Conservation (phyloP, 257 asterid genomes). For the Solanum medicagineum region DNA sequence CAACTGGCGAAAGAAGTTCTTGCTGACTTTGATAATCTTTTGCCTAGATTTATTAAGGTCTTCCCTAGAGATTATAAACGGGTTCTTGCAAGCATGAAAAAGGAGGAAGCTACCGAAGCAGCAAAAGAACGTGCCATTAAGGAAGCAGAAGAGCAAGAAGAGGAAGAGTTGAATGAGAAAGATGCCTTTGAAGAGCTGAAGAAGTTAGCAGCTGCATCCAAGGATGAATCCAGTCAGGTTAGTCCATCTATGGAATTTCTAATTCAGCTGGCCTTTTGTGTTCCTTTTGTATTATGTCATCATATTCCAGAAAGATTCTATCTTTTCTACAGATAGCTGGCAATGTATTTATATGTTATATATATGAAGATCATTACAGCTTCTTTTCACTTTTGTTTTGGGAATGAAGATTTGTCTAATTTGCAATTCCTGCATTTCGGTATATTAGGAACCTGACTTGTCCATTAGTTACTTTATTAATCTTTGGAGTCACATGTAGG, state of each 20-base stretch:
- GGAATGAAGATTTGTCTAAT: not conserved
- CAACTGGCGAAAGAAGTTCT: constrained; percentile 75
- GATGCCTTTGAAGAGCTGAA: constrained; percentile 98
- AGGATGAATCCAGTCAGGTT: constrained; percentile 36
- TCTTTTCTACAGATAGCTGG: not conserved
- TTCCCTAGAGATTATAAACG: constrained; percentile 90
- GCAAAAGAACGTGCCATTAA: constrained; percentile 36
- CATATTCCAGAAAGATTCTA: not conserved
- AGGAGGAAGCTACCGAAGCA: constrained; percentile 26
- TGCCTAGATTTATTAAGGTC: constrained; percentile 83
- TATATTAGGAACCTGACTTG: not conserved
- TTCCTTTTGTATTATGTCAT: not conserved
- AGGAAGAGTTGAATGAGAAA: constrained; percentile 44
- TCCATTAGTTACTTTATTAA: not conserved
- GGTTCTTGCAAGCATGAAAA: constrained; percentile 62
- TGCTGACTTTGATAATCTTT: constrained; percentile 52
- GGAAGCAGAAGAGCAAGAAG: constrained; percentile 62
- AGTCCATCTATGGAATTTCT: not conserved
- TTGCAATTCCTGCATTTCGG: not conserved
- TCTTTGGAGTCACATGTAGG: not conserved
- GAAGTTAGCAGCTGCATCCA: constrained; percentile 48
- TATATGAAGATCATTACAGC: not conserved
- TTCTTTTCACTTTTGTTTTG: not conserved
- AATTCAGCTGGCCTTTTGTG: not conserved
- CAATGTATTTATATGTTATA: not conserved